phyloP scores from a whole-genome alignment of 129 eudicot genomes.

The Lactuca saligna region DNA sequence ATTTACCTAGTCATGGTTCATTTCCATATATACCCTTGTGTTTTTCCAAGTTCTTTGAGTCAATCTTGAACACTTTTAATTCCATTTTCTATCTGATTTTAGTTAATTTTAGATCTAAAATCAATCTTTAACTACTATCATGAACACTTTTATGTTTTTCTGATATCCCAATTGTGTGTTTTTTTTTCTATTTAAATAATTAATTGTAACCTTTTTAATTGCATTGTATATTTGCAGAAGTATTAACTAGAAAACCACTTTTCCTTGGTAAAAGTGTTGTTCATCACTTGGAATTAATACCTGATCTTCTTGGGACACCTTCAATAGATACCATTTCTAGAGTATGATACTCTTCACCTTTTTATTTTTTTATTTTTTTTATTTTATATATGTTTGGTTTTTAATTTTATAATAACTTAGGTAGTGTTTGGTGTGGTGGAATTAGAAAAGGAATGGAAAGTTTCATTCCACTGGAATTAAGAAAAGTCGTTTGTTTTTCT shows the following conservation, averaged over 20 bases:
- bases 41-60: slow-evolving; percentile 12
- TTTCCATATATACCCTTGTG: too few species aligned
- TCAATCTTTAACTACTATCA: slow-evolving; percentile 10
- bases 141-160: neutral
- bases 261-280: slow-evolving; percentile 98
- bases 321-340: slow-evolving; percentile 77
- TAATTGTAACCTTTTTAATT: slow-evolving; percentile 21
- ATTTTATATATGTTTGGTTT: too few species aligned
- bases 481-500: neutral
- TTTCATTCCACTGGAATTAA: neutral
- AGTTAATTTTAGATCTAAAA: slow-evolving; percentile 1
- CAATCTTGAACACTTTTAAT: neutral
- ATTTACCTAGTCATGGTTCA: too few species aligned
- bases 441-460: neutral
- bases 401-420: neutral
- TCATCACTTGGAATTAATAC: slow-evolving; percentile 84
- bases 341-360: slow-evolving; percentile 42
- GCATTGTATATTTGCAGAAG: slow-evolving; percentile 95
- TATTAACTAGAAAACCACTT: slow-evolving; percentile 83
- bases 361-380: neutral
- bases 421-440: neutral
- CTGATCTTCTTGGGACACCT: slow-evolving; percentile 97
- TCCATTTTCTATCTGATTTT: neutral
- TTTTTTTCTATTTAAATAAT: neutral
- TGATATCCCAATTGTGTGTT: neutral